A percentile compares a stretch with the other conserved stretches of the same genome.
Evolutionary conservation across 495 filamentous ascomycete species (phyloP).

Genomic region (Ascodesmis nigricans): DNA sequence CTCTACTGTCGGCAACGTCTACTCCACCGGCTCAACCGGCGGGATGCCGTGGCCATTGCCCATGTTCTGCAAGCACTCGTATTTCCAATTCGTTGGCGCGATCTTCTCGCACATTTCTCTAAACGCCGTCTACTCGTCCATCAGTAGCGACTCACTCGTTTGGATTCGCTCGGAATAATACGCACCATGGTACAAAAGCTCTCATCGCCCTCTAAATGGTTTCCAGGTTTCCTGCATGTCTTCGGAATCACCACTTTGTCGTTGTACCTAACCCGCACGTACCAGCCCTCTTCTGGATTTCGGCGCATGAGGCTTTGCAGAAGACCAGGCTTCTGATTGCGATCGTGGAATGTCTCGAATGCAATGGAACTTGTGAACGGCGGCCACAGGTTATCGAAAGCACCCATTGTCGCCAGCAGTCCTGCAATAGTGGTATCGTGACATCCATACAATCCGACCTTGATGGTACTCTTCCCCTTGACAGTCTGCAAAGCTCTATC

Average conservation of each 20-base stretch:
- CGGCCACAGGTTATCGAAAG: slow-evolving; percentile 63
- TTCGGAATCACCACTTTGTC: slow-evolving; percentile 60
- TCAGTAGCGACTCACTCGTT: slow-evolving; percentile 9
- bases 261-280: slow-evolving; percentile 88
- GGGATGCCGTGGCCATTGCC: slow-evolving; percentile 35
- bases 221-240: slow-evolving; percentile 52
- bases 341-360: slow-evolving; percentile 59
- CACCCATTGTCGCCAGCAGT: slow-evolving; percentile 54
- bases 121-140: slow-evolving; percentile 45
- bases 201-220: slow-evolving; percentile 73
- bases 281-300: slow-evolving; percentile 39
- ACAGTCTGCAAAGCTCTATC: slow-evolving; percentile 46
- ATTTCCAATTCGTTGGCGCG: slow-evolving; percentile 58
- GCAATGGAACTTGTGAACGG: slow-evolving; percentile 82
- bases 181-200: slow-evolving; percentile 71
- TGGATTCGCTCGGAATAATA: neutral
- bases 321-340: slow-evolving; percentile 9
- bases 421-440: slow-evolving; percentile 87
- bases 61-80: slow-evolving; percentile 46
- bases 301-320: slow-evolving; percentile 2
- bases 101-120: slow-evolving; percentile 80
- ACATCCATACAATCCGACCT: slow-evolving; percentile 60
- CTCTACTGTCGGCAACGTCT: no score
- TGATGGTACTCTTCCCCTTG: slow-evolving; percentile 28
- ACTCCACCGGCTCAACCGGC: slow-evolving; percentile 29